These are phyloP conservation scores for Citrullus amarus DNA, from an alignment of 306 rosid species.

Conservation along the genomic window DNA sequence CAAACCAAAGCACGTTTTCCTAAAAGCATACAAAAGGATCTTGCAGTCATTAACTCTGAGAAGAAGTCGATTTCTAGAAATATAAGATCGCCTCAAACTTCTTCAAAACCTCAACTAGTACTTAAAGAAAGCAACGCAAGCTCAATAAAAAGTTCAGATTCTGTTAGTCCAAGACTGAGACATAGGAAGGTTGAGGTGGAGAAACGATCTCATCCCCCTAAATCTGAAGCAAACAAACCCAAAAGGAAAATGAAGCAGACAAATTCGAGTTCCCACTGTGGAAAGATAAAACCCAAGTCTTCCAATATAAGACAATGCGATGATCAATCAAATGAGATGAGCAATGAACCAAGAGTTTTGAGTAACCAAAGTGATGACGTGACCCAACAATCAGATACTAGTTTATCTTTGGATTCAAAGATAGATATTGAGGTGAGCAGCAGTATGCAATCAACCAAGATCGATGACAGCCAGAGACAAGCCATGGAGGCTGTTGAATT, in stretches of 20 bases:
- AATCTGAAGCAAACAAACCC: slow-evolving; percentile 41
- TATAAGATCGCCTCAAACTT: slow-evolving; percentile 30
- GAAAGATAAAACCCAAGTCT: slow-evolving; percentile 41
- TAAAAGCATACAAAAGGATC: slow-evolving; percentile 26
- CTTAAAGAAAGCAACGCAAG: slow-evolving; percentile 28
- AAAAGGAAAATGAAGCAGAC: slow-evolving; percentile 38
- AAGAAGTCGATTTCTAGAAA: slow-evolving; percentile 34
- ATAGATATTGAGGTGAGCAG: slow-evolving; percentile 46
- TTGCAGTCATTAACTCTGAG: slow-evolving; percentile 34
- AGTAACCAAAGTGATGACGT: slow-evolving; percentile 52
- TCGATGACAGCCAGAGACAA: slow-evolving; percentile 30
- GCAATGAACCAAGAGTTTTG: slow-evolving; percentile 43
- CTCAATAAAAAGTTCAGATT: slow-evolving; percentile 44
- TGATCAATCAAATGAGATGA: slow-evolving; percentile 54
- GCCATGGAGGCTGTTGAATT: slow-evolving; percentile 32
- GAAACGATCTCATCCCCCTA: slow-evolving; percentile 55
- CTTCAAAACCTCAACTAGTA: slow-evolving; percentile 32
- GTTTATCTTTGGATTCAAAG: slow-evolving; percentile 20
- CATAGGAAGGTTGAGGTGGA: slow-evolving; percentile 64
- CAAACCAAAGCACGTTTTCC: slow-evolving; percentile 34
- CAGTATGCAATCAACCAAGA: slow-evolving; percentile 22
- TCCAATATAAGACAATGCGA: slow-evolving; percentile 31
- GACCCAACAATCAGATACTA: slow-evolving; percentile 32
- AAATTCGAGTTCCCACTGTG: slow-evolving; percentile 43
- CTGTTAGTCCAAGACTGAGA: slow-evolving; percentile 74